Percentiles rank a stretch among this genome's conserved stretches.
Conservation (phyloP, 108 stramenopile genomes). For the Pseudonitzschia delicatissima region DNA sequence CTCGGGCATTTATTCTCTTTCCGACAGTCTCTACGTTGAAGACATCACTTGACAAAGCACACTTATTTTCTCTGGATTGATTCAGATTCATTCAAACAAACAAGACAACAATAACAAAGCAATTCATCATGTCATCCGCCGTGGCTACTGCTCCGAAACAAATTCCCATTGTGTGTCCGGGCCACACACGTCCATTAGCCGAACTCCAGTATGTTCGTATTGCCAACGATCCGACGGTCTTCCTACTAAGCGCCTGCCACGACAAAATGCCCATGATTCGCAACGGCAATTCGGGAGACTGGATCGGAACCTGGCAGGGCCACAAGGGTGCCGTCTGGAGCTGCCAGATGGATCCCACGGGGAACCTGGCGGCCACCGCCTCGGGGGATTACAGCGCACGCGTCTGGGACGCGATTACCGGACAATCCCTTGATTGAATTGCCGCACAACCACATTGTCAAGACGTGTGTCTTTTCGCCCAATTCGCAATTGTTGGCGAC, state of each 20-base stretch:
- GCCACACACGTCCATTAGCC: slow-evolving; percentile 89
- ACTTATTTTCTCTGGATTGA: no score
- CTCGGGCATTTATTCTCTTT: no score
- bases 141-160: slow-evolving; percentile 38
- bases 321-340: slow-evolving; percentile 99
- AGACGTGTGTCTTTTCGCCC: slow-evolving; percentile 89
- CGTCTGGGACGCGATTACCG: slow-evolving; percentile 92
- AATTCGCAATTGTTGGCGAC: slow-evolving; percentile 80
- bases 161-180: slow-evolving; percentile 93
- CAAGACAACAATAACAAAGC: neutral
- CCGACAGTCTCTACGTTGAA: no score
- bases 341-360: slow-evolving; percentile 84
- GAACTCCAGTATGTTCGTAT: slow-evolving; percentile 80
- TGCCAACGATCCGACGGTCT: slow-evolving; percentile 27
- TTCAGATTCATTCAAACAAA: no score
- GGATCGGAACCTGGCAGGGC: slow-evolving; percentile 98
- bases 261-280: slow-evolving; percentile 95
- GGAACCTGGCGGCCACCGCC: slow-evolving; percentile 85
- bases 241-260: slow-evolving; percentile 83
- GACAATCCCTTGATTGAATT: slow-evolving; percentile 64
- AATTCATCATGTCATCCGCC: neutral
- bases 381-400: slow-evolving; percentile 84
- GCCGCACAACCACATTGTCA: slow-evolving; percentile 95
- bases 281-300: slow-evolving; percentile 93
- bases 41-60: no score